A percentile compares a stretch with the other conserved stretches of the same genome.
phyloP scores from a whole-genome alignment of 257 asterid genomes.

The Lycium ferocissimum region DNA sequence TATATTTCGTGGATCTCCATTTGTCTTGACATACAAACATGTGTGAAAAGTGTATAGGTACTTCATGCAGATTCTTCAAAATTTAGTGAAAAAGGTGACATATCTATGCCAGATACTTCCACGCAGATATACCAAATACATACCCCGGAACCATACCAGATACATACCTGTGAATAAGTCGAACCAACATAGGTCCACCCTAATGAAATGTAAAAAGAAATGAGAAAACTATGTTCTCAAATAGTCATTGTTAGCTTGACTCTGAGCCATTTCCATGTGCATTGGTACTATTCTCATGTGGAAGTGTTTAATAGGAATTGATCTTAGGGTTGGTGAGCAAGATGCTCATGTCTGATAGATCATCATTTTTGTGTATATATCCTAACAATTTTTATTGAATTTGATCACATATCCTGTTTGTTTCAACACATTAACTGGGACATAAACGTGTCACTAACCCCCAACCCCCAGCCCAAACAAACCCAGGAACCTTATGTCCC shows the following conservation, averaged over 20 bases:
- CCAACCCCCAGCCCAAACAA: no score
- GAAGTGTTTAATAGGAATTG: not conserved
- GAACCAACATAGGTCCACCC: not conserved
- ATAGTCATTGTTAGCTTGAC: not conserved
- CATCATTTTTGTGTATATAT: not conserved
- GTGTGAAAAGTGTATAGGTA: not conserved
- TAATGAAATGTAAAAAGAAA: not conserved
- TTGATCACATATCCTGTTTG: not conserved
- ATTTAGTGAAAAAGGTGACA: not conserved
- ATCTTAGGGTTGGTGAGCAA: not conserved
- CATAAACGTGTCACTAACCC: not conserved
- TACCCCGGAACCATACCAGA: not conserved
- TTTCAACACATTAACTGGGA: not conserved
- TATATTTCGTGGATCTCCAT: not conserved
- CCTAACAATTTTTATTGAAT: not conserved
- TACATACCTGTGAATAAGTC: not conserved
- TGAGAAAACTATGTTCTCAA: not conserved
- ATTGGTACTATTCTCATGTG: not conserved
- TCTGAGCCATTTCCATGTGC: conserved; percentile 21
- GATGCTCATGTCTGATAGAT: not conserved
- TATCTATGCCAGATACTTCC: not conserved
- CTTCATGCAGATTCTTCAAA: not conserved
- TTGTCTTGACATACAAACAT: not conserved
- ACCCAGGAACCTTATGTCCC: not conserved
- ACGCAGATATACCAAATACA: not conserved